Percentiles rank a stretch among this genome's conserved stretches.
phyloP scores from a whole-genome alignment of 805 yeast genomes.

The Sporopachydermia lactativora region DNA sequence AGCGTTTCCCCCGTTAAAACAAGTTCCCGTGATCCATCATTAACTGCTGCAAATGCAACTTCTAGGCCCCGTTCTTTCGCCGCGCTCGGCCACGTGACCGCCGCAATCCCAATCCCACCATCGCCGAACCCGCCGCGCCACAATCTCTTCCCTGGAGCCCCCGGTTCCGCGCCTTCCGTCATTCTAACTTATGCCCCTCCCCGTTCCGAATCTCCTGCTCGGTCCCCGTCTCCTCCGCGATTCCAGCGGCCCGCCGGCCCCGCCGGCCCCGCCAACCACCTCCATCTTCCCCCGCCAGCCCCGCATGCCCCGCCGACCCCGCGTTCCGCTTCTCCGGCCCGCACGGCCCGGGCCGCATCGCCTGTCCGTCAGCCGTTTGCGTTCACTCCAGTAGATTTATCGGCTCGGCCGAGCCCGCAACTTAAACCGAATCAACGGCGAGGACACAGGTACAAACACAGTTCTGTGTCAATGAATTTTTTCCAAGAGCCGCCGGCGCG shows the following conservation, averaged over 20 bases:
- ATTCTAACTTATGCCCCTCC: no score
- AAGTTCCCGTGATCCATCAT: not conserved
- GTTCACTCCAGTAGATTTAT: not conserved
- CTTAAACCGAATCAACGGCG: slow-evolving; percentile 37
- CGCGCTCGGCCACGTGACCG: not conserved
- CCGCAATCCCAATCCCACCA: not conserved
- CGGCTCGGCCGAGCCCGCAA: not conserved
- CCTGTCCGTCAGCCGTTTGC: not conserved
- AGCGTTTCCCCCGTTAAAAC: not conserved
- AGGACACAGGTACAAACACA: slow-evolving; percentile 92
- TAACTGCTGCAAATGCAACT: not conserved
- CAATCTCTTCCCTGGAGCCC: not conserved
- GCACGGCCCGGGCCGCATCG: not conserved
- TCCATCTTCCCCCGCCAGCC: no score
- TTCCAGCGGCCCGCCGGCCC: no score
- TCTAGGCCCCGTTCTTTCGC: not conserved
- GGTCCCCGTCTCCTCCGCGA: no score
- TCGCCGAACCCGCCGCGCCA: not conserved
- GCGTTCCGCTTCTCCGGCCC: not conserved
- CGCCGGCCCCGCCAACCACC: no score
- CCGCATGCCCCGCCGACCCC: no score
- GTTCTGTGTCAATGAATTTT: slow-evolving; percentile 90
- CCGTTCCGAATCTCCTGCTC: not conserved
- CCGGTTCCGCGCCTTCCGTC: no score
- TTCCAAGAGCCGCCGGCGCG: slow-evolving; percentile 82